Percentiles rank a stretch among this genome's conserved stretches.
These are phyloP conservation scores for Cladorrhinum samala DNA, from an alignment of 495 filamentous ascomycete genomes.

Conservation along the genomic window DNA sequence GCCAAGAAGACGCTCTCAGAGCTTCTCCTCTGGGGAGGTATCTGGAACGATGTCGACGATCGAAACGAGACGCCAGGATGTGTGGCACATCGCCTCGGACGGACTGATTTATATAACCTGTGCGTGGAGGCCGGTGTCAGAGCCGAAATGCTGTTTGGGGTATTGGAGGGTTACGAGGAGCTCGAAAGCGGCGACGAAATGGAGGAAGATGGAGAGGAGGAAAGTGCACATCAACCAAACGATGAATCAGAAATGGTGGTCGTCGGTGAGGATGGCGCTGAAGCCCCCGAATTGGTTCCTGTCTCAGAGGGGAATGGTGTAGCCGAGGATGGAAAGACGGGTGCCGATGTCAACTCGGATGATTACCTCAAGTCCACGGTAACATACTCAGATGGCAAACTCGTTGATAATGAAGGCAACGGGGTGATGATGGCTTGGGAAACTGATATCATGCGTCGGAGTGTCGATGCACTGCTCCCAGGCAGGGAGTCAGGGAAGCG, in stretches of 20 bases:
- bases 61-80: slow-evolving; percentile 90
- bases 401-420: slow-evolving; percentile 76
- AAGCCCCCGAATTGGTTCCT: slow-evolving; percentile 27
- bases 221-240: slow-evolving; percentile 23
- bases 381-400: slow-evolving; percentile 63
- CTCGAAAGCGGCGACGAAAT: slow-evolving; percentile 58
- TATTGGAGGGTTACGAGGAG: slow-evolving; percentile 71
- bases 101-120: slow-evolving; percentile 69
- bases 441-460: slow-evolving; percentile 76
- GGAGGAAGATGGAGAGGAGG: slow-evolving; percentile 42
- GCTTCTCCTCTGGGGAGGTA: slow-evolving; percentile 79
- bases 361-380: slow-evolving; percentile 74
- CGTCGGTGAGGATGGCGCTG: slow-evolving; percentile 37
- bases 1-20: slow-evolving; percentile 63
- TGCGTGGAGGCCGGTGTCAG: slow-evolving; percentile 89
- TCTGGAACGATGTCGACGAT: slow-evolving; percentile 91
- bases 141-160: slow-evolving; percentile 75
- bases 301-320: slow-evolving; percentile 18
- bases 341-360: slow-evolving; percentile 51
- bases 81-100: slow-evolving; percentile 64
- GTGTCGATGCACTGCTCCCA: slow-evolving; percentile 47
- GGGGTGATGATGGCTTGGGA: slow-evolving; percentile 99
- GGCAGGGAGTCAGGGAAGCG: slow-evolving; percentile 48
- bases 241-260: slow-evolving; percentile 15
- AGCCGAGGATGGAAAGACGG: slow-evolving; percentile 14